Conservation (phyloP, 2,329 filamentous ascomycete genomes). For the Fusarium buharicum region DNA sequence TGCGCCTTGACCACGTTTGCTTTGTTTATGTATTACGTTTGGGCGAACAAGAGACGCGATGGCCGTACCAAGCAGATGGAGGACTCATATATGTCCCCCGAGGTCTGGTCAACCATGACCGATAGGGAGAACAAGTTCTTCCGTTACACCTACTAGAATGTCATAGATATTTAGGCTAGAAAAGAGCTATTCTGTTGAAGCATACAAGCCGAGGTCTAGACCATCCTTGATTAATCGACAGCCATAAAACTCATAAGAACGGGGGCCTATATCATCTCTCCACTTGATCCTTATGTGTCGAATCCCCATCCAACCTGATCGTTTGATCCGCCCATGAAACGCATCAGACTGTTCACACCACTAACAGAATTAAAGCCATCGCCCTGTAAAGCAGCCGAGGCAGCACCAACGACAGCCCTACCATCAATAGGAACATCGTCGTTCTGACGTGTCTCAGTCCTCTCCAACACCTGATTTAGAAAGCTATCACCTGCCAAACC, state of each 20-base stretch:
- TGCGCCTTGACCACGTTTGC: slow-evolving; percentile 55
- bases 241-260: not conserved
- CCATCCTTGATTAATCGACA: not conserved
- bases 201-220: too few relatives aligned
- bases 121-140: slow-evolving; percentile 68
- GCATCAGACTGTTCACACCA: slow-evolving; percentile 28
- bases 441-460: slow-evolving; percentile 1
- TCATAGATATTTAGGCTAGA: not conserved
- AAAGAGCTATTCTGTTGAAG: not conserved
- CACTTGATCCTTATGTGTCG: slow-evolving; percentile 17
- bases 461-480: slow-evolving; percentile 32
- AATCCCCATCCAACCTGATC: slow-evolving; percentile 41
- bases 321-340: slow-evolving; percentile 16
- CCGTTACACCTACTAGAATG: slow-evolving; percentile 59
- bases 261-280: not conserved
- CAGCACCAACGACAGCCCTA: slow-evolving; percentile 28
- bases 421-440: not conserved
- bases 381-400: slow-evolving; percentile 31
- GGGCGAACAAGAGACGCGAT: slow-evolving; percentile 57
- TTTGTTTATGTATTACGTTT: slow-evolving; percentile 62
- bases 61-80: slow-evolving; percentile 50
- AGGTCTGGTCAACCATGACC: slow-evolving; percentile 62
- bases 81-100: slow-evolving; percentile 54
- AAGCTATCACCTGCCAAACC: slow-evolving; percentile 32
- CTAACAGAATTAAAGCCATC: slow-evolving; percentile 19